Base-by-base conservation (phyloP, 1,139 yeast species). In the Wickerhamomyces sp. region DNA sequence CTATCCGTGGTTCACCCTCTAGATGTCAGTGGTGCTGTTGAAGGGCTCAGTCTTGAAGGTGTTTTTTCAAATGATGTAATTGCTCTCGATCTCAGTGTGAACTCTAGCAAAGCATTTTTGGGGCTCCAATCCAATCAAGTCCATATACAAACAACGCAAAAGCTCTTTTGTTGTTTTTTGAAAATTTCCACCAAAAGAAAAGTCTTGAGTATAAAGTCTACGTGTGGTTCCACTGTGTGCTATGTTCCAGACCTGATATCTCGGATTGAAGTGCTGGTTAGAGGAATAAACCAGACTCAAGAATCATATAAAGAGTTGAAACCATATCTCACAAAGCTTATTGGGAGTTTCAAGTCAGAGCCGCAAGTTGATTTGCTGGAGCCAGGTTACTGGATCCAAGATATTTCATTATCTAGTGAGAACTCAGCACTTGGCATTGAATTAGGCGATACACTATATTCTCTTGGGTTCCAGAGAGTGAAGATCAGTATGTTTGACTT, bases 401-500 rank as follows among this genome's bases (percentile, higher is more conserved):
- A 35, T 11, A 6, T 26, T 9, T 18, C 33, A 5, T 11, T 38
- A 3, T 18, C 40, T 10, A 38, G 35, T 13, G 30, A 23, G 4
- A 11, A 23, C 23, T 4, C 30, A 2, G 36, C 23, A 6, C 6
- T 38, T 32, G 40, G 30, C 18, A 9, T 51, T 2, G 53, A 51
- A 18, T 15, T 53, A 1, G 46, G 45, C 15, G 42, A 45, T 5
- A 23, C 33, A 7, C 27, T 34, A 4, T 34, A 34, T 23, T 40
- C 41, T 27, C 15, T 43, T 7, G 39, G 34, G 13, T n/a, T 18
- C 10, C 33, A 31, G 7, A n/a, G 14, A 13, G 7, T 48, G 2
- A 29, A 41, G 10, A 27, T 51, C 27, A 38, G 40, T 11, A 46
- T 47, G 32, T 42, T 41, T 39, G 53, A 52, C 18, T 18, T 51